These are phyloP conservation scores for Arxiozyma bovina DNA, from an alignment of 1,139 yeast species.

Conservation along the genomic window DNA sequence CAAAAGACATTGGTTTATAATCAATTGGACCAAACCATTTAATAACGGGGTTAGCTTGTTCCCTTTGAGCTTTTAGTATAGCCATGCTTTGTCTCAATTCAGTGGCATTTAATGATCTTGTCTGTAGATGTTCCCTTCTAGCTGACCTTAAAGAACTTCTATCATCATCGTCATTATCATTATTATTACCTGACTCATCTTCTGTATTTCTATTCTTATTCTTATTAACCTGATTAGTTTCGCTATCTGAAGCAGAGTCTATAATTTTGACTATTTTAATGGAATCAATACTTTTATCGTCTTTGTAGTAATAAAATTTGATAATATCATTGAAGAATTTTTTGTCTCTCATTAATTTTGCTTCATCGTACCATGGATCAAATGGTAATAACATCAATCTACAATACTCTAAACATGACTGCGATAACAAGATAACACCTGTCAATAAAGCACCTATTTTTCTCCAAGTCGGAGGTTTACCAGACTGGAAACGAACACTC, in stretches of 20 bases:
- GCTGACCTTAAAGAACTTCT: neutral
- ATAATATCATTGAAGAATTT: conserved; percentile 30
- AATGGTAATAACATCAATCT: conserved; percentile 41
- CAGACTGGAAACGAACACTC: neutral
- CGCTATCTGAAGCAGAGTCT: no score
- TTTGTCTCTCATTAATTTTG: conserved; percentile 33
- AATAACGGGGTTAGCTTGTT: conserved; percentile 35
- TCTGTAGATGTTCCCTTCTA: neutral
- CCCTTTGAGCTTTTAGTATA: conserved; percentile 40
- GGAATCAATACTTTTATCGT: conserved; percentile 28
- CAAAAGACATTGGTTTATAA: conserved; percentile 43
- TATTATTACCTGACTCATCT: conserved; percentile 16
- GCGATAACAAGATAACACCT: conserved; percentile 26
- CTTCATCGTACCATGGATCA: conserved; percentile 63
- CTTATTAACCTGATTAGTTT: conserved; percentile 25
- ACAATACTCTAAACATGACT: conserved; percentile 38
- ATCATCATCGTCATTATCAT: neutral
- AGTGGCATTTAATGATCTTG: neutral
- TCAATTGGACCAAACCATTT: conserved; percentile 54
- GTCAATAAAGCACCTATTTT: conserved; percentile 18
- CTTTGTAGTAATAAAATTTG: conserved; percentile 21
- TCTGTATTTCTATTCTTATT: conserved; percentile 25
- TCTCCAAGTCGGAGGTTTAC: conserved; percentile 7
- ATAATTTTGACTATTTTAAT: conserved; percentile 16
- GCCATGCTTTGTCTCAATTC: conserved; percentile 32